Percentiles rank a stretch among this genome's conserved stretches.
These are phyloP conservation scores for Chlamydomonas sphaeroides DNA, from an alignment of 139 green algal species.

Conservation along the genomic window DNA sequence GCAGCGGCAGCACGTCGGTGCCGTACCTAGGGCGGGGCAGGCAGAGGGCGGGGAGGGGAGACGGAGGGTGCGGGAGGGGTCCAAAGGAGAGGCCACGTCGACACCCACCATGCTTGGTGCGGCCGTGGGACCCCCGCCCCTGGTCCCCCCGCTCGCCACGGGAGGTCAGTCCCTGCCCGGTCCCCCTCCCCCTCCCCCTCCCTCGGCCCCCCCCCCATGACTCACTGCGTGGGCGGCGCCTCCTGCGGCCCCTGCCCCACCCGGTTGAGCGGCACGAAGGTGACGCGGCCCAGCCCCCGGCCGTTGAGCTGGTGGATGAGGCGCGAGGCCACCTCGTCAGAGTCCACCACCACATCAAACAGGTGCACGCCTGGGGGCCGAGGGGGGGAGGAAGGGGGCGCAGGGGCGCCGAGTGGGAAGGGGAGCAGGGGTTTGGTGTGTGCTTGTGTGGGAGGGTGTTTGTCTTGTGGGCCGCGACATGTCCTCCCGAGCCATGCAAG, in stretches of 20 bases:
- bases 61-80: background rate
- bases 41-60: background rate
- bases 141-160: too few species aligned
- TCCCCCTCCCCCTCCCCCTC: too few species aligned
- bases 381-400: too few species aligned
- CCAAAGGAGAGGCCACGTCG: too few species aligned
- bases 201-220: background rate
- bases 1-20: constrained; percentile 76
- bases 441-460: too few species aligned
- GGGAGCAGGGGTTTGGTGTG: too few species aligned
- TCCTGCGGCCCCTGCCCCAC: constrained; percentile 46
- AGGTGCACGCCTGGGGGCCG: constrained; percentile 58
- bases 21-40: constrained; percentile 62
- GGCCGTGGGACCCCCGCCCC: too few species aligned
- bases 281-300: constrained; percentile 81
- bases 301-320: constrained; percentile 78
- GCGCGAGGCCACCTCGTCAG: constrained; percentile 68
- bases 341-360: constrained; percentile 91
- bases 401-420: too few species aligned
- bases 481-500: too few species aligned
- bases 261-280: constrained; percentile 95
- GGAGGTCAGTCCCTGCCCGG: too few species aligned
- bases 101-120: too few species aligned
- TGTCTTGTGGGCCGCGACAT: too few species aligned
- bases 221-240: constrained; percentile 2